Evolutionary conservation across 75 land plant species (phyloP).

Genomic region (Cupressus sempervirens): DNA sequence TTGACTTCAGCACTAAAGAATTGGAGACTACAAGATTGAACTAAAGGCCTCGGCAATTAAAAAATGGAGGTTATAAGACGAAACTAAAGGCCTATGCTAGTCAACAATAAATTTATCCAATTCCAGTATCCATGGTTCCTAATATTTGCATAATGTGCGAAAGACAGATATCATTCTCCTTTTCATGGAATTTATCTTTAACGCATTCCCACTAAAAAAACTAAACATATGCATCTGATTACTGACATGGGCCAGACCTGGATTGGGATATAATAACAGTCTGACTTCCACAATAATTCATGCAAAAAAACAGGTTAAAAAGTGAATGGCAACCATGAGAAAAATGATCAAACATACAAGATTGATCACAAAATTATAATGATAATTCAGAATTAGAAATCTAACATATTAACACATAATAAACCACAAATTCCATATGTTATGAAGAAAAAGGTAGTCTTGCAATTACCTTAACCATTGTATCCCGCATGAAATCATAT

Average conservation of each 20-base stretch:
- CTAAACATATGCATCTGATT: background rate
- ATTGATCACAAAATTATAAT: background rate
- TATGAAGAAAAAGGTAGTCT: background rate
- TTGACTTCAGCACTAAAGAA: background rate
- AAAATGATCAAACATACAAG: background rate
- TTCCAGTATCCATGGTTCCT: background rate
- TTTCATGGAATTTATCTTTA: background rate
- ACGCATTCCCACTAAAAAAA: background rate
- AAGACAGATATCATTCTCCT: background rate
- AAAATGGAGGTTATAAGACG: background rate
- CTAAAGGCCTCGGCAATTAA: background rate
- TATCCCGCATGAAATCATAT: constrained; percentile 92
- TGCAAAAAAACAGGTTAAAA: no score
- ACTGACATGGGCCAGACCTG: no score
- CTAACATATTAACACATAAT: background rate
- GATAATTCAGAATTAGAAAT: background rate
- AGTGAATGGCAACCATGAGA: background rate
- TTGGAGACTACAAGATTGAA: background rate
- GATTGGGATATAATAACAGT: no score
- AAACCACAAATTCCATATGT: background rate
- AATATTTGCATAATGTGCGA: background rate
- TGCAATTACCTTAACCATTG: constrained; percentile 85
- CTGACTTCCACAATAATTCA: no score
- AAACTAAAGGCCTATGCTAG: background rate
- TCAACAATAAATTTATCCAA: background rate